phyloP scores from a whole-genome alignment of 495 filamentous ascomycete species.

The Penicillium alfredii region DNA sequence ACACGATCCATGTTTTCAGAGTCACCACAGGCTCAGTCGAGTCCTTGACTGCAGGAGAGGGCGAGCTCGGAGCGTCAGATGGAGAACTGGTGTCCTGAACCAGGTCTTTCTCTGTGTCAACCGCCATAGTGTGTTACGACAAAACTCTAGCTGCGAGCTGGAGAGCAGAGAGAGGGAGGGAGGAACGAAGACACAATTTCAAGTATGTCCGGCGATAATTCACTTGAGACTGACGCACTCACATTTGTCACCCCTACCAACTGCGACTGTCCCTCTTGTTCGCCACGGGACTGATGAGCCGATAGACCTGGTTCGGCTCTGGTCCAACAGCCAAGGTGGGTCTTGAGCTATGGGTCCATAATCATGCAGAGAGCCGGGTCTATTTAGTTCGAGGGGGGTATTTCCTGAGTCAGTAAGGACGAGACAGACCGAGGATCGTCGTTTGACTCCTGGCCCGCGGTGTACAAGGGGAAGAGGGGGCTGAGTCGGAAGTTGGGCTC shows the following conservation, averaged over 20 bases:
- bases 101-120: conserved; percentile 6
- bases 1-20: conserved; percentile 23
- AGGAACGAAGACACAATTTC: background rate
- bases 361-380: too few species aligned
- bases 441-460: too few species aligned
- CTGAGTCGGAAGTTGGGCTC: too few species aligned
- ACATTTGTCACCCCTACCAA: too few species aligned
- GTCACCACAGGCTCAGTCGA: conserved; percentile 15
- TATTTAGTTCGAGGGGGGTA: background rate
- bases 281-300: background rate
- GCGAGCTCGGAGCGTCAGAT: conserved; percentile 5
- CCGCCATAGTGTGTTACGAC: conserved; percentile 3
- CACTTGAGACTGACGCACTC: too few species aligned
- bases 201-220: too few species aligned
- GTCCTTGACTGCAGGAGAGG: conserved; percentile 1
- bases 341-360: too few species aligned
- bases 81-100: conserved; percentile 4
- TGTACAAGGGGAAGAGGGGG: too few species aligned
- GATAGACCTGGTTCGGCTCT: background rate
- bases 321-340: background rate
- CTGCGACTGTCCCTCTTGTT: too few species aligned
- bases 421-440: conserved; percentile 1
- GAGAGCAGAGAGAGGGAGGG: background rate
- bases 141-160: too few species aligned
- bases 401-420: background rate